These are phyloP conservation scores for Micromonas commoda DNA, from an alignment of 139 green algal species.

Conservation along the genomic window DNA sequence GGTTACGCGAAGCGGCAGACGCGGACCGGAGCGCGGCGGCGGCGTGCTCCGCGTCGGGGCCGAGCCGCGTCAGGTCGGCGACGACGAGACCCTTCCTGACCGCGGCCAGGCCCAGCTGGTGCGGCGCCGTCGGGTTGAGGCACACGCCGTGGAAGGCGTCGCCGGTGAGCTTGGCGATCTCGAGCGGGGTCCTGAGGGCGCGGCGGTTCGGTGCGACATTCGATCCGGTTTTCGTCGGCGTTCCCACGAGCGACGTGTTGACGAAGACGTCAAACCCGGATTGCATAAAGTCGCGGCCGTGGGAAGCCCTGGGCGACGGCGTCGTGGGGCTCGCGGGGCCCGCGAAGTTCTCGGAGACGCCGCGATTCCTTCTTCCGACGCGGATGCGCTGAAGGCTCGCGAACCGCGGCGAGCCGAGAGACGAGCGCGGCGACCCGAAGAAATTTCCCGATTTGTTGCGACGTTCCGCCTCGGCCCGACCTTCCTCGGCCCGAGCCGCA, in stretches of 20 bases:
- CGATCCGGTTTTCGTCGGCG: no score
- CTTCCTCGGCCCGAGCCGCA: no score
- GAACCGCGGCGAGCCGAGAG: no score
- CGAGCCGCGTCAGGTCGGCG: neutral
- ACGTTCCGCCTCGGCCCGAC: no score
- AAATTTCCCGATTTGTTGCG: no score
- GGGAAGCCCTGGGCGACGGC: neutral
- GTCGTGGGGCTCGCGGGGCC: neutral
- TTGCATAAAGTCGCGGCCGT: neutral
- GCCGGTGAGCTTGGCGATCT: neutral
- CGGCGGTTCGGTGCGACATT: neutral
- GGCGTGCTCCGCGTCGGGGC: neutral
- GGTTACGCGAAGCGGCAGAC: neutral
- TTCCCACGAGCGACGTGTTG: neutral
- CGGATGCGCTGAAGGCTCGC: neutral
- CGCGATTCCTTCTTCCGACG: neutral
- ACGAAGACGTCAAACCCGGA: neutral
- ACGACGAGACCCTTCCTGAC: neutral
- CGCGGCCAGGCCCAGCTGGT: neutral
- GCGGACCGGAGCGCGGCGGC: neutral
- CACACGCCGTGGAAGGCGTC: slow-evolving; percentile 6
- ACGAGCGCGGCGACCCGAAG: no score
- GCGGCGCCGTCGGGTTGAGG: neutral
- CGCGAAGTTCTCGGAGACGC: neutral
- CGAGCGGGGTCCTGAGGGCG: neutral